A percentile compares a stretch with the other conserved stretches of the same genome.
These are phyloP conservation scores for Cardamine occulta DNA, from an alignment of 345 rosid species.

Conservation along the genomic window DNA sequence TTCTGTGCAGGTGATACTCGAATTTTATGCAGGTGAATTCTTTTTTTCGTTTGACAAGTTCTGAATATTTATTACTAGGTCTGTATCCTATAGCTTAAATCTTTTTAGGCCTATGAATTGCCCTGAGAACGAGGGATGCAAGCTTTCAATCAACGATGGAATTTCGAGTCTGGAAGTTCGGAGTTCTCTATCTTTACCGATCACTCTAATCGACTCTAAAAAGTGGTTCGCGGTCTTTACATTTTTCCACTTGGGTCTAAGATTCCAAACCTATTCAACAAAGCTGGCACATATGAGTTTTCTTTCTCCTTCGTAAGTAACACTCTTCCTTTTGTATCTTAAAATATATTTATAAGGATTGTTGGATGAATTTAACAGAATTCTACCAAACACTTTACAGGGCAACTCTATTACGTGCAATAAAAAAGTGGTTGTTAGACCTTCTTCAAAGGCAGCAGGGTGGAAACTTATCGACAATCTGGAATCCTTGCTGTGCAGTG, in stretches of 20 bases:
- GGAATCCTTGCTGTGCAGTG: slow-evolving; percentile 9
- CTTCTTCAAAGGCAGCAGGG: slow-evolving; percentile 48
- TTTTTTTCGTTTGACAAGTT: background rate
- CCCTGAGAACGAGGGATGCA: slow-evolving; percentile 52
- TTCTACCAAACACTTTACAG: slow-evolving; percentile 40
- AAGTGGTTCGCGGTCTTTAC: slow-evolving; percentile 67
- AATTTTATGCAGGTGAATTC: slow-evolving; percentile 70
- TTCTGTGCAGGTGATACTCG: slow-evolving; percentile 62
- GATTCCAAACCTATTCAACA: slow-evolving; percentile 47
- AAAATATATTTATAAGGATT: background rate
- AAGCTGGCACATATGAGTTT: slow-evolving; percentile 61
- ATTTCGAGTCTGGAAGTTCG: slow-evolving; percentile 46
- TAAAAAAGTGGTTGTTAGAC: slow-evolving; percentile 49
- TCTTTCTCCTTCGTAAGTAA: slow-evolving; percentile 56
- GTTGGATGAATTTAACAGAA: background rate
- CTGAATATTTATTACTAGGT: slow-evolving; percentile 7
- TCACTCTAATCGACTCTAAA: slow-evolving; percentile 61
- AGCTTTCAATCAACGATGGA: slow-evolving; percentile 44
- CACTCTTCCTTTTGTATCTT: slow-evolving; percentile 8
- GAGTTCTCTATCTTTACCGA: slow-evolving; percentile 56
- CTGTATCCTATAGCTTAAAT: slow-evolving; percentile 31
- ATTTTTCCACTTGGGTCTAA: slow-evolving; percentile 53
- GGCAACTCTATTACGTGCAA: slow-evolving; percentile 46
- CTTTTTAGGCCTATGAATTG: slow-evolving; percentile 52
- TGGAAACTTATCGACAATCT: slow-evolving; percentile 51